These are phyloP conservation scores for Phaffia australis DNA, from an alignment of 768 basidiomycete genomes.

Conservation along the genomic window DNA sequence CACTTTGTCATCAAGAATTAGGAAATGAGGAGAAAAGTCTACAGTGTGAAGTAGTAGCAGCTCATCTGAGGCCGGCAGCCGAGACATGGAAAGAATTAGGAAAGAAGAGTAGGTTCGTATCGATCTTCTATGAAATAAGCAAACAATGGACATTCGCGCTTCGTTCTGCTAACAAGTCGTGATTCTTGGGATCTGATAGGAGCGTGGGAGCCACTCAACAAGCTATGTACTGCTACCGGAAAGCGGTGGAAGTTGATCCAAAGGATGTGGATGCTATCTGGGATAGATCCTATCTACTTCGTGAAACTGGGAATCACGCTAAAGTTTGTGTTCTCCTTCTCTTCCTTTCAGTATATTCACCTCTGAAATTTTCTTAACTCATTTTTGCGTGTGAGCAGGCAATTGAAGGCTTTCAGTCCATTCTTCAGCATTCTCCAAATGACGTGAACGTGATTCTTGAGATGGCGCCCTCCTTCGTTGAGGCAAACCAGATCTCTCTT, in stretches of 20 bases:
- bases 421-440: constrained; percentile 66
- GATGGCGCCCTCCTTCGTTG: constrained; percentile 63
- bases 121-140: neutral
- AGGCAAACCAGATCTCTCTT: constrained; percentile 54
- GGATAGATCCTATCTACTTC: constrained; percentile 75
- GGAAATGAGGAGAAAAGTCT: constrained; percentile 59
- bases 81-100: constrained; percentile 83
- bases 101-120: constrained; percentile 55
- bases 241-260: constrained; percentile 66
- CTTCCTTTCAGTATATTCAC: neutral
- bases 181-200: constrained; percentile 36
- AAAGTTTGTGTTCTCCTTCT: constrained; percentile 44
- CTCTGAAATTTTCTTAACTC: neutral
- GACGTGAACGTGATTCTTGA: constrained; percentile 69
- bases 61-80: constrained; percentile 70
- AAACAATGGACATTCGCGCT: neutral
- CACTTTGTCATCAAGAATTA: constrained; percentile 67
- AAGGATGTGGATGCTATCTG: constrained; percentile 73
- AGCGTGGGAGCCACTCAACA: constrained; percentile 67
- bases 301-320: constrained; percentile 58
- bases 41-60: constrained; percentile 77
- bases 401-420: constrained; percentile 53
- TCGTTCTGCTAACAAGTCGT: neutral
- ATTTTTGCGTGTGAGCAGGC: constrained; percentile 41
- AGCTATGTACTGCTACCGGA: constrained; percentile 81